phyloP scores from a whole-genome alignment of 345 rosid species.

The Hirschfeldia incana region DNA sequence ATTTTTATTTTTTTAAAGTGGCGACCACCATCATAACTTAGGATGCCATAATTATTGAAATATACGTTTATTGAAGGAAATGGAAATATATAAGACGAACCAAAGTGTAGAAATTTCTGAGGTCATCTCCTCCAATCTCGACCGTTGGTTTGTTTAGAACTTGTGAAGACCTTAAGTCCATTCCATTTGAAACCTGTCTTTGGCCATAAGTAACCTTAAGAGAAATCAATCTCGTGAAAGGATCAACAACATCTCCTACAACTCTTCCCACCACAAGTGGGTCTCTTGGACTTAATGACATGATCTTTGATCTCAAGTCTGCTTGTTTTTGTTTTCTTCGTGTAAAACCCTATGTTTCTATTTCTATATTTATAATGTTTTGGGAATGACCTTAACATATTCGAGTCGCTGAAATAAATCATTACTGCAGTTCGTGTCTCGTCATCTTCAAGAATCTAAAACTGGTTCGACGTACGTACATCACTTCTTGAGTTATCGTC shows the following conservation, averaged over 20 bases:
- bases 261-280: slow-evolving; percentile 38
- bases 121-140: slow-evolving; percentile 44
- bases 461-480: neutral
- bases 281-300: slow-evolving; percentile 28
- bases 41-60: too few relatives aligned
- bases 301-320: neutral
- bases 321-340: neutral
- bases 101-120: slow-evolving; percentile 38
- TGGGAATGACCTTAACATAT: neutral
- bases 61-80: neutral
- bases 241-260: slow-evolving; percentile 38
- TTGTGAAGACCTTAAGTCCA: slow-evolving; percentile 36
- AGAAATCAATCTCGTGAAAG: slow-evolving; percentile 30
- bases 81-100: neutral
- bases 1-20: too few relatives aligned
- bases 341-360: neutral
- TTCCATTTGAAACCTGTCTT: slow-evolving; percentile 33
- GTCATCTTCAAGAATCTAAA: neutral
- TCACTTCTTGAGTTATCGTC: neutral
- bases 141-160: slow-evolving; percentile 37
- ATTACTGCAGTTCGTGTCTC: neutral
- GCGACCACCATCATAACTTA: too few relatives aligned
- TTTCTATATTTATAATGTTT: neutral
- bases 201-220: slow-evolving; percentile 37
- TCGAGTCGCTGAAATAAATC: neutral